These are phyloP conservation scores for Neocatenulostroma microsporum DNA, from an alignment of 2,329 filamentous ascomycete species.

Conservation along the genomic window DNA sequence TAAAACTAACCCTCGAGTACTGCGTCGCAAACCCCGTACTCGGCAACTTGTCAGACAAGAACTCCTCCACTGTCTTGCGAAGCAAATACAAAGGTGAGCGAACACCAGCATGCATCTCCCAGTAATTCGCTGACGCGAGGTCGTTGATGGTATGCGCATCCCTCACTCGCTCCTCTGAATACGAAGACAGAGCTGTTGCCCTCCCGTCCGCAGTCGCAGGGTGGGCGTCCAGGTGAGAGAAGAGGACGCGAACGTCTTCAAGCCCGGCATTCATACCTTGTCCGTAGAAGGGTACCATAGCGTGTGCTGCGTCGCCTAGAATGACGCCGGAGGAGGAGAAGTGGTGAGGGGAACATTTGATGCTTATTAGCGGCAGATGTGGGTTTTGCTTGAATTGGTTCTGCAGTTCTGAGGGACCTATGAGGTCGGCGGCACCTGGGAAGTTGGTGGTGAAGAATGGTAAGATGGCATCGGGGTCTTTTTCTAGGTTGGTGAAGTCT, in stretches of 20 bases:
- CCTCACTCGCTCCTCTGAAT: slow-evolving; percentile 62
- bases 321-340: slow-evolving; percentile 70
- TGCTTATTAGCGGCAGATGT: slow-evolving; percentile 83
- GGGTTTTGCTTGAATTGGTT: slow-evolving; percentile 73
- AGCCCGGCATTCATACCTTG: slow-evolving; percentile 97
- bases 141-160: slow-evolving; percentile 90
- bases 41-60: slow-evolving; percentile 67
- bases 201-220: slow-evolving; percentile 34
- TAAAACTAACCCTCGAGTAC: slow-evolving; percentile 87
- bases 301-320: slow-evolving; percentile 87
- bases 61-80: slow-evolving; percentile 81
- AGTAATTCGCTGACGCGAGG: slow-evolving; percentile 81
- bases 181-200: slow-evolving; percentile 56
- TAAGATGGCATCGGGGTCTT: slow-evolving; percentile 51
- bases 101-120: slow-evolving; percentile 86
- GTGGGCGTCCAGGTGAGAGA: slow-evolving; percentile 68
- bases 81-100: slow-evolving; percentile 67
- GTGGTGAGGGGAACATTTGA: slow-evolving; percentile 92
- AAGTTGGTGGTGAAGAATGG: slow-evolving; percentile 77
- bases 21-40: slow-evolving; percentile 81
- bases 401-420: slow-evolving; percentile 59
- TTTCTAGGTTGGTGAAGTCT: slow-evolving; percentile 62
- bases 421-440: slow-evolving; percentile 68
- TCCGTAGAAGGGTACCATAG: slow-evolving; percentile 97
- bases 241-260: slow-evolving; percentile 86